Evolutionary conservation across 129 eudicot species (phyloP).

Genomic region (Ambrosia trifida): DNA sequence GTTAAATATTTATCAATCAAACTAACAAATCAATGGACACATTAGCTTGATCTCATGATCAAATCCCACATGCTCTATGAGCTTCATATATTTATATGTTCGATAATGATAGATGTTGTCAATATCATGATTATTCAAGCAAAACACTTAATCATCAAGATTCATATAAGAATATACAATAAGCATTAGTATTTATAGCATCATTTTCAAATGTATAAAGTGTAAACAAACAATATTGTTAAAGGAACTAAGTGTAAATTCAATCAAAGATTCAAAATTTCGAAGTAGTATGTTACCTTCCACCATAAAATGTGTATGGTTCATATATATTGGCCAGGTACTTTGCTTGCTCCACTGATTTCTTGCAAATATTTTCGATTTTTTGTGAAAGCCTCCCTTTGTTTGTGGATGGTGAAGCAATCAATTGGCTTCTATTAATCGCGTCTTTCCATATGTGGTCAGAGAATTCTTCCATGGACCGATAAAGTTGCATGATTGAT

Average conservation of each 20-base stretch:
- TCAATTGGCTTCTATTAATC: slow-evolving; percentile 46
- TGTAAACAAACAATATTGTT: not conserved
- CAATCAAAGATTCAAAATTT: slow-evolving; percentile 1
- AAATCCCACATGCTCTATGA: not conserved
- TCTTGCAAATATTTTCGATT: slow-evolving; percentile 73
- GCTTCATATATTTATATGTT: not conserved
- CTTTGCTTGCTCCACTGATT: slow-evolving; percentile 90
- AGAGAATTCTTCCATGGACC: slow-evolving; percentile 84
- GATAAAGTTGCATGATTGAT: slow-evolving; percentile 70
- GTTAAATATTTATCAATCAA: not conserved
- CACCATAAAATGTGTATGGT: slow-evolving; percentile 94
- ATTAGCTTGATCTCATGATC: not conserved
- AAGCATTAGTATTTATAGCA: not conserved
- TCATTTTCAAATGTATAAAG: no score
- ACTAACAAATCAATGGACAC: not conserved
- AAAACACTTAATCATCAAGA: not conserved
- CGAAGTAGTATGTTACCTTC: slow-evolving; percentile 57
- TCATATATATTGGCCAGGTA: slow-evolving; percentile 82
- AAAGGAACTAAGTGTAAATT: not conserved
- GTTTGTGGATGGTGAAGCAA: slow-evolving; percentile 31
- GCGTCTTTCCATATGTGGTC: slow-evolving; percentile 84
- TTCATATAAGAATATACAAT: not conserved
- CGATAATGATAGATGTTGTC: not conserved
- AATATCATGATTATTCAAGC: not conserved
- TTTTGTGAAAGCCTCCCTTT: slow-evolving; percentile 49